Conservation (phyloP, 192 early-diverging fungal genomes). For the Backusella psychrophila region DNA sequence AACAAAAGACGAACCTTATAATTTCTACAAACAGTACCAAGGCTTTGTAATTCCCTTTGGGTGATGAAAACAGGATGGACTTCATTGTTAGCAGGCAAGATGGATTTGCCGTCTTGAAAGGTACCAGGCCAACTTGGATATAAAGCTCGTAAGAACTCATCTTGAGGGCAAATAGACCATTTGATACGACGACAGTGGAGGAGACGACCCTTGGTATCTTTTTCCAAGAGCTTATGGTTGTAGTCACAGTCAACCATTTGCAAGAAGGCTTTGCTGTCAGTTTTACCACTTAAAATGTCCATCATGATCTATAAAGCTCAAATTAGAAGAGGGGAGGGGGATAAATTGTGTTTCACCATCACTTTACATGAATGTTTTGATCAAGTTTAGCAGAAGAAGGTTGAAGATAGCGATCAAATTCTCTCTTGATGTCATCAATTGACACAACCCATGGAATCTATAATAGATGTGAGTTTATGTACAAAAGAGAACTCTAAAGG, state of each 20-base stretch:
- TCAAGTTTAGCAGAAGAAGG: not conserved
- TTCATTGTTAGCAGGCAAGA: not conserved
- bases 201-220: not conserved
- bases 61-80: not conserved
- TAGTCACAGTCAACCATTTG: not conserved
- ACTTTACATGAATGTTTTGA: constrained; percentile 22
- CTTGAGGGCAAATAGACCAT: not conserved
- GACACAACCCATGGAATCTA: not conserved
- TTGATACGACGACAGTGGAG: not conserved
- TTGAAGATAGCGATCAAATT: not conserved
- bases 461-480: not conserved
- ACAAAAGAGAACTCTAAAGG: not conserved
- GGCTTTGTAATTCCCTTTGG: not conserved
- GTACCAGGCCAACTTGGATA: not conserved
- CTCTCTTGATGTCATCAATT: not conserved
- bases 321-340: not conserved
- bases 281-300: not conserved
- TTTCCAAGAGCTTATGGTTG: not conserved
- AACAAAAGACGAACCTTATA: not conserved
- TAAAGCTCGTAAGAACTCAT: not conserved
- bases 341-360: constrained; percentile 13
- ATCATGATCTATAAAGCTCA: not conserved
- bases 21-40: not conserved
- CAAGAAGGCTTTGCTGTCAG: not conserved
- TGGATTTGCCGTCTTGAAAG: not conserved